These are phyloP conservation scores for Salvia sclarea DNA, from an alignment of 305 asterid genomes.

Conservation along the genomic window DNA sequence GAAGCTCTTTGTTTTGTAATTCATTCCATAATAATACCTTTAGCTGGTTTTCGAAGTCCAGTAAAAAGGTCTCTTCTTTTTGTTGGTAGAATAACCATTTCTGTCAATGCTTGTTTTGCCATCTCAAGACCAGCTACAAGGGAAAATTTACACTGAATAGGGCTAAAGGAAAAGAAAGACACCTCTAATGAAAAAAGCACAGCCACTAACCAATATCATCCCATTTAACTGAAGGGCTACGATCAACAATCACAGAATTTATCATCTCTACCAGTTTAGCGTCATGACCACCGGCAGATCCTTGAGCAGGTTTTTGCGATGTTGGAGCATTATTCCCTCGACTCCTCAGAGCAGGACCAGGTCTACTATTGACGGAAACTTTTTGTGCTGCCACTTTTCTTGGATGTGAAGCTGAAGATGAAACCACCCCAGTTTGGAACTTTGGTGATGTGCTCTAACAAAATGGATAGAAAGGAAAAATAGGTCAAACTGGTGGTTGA, in stretches of 20 bases:
- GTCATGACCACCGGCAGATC: conserved; percentile 64
- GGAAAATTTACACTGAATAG: conserved; percentile 13
- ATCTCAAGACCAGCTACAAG: conserved; percentile 95
- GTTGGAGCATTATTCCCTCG: conserved; percentile 39
- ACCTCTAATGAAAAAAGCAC: conserved; percentile 26
- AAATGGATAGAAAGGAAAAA: conserved; percentile 28
- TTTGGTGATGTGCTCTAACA: conserved; percentile 57
- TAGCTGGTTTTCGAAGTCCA: conserved; percentile 93
- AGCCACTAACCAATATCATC: conserved; percentile 85
- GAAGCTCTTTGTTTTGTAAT: conserved; percentile 12
- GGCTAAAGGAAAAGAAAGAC: conserved; percentile 1
- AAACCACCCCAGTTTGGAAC: conserved; percentile 43
- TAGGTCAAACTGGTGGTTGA: conserved; percentile 28
- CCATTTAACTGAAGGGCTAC: conserved; percentile 97
- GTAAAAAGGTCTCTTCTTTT: conserved; percentile 95
- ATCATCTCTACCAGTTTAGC: conserved; percentile 85
- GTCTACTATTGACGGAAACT: conserved; percentile 41
- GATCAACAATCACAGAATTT: conserved; percentile 84
- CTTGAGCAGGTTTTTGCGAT: conserved; percentile 47
- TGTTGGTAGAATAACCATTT: conserved; percentile 97
- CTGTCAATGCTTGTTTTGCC: conserved; percentile 93
- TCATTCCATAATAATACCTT: conserved; percentile 56
- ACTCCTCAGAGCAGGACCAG: conserved; percentile 42
- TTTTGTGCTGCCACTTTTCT: conserved; percentile 55
- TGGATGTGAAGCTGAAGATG: conserved; percentile 48